Percentiles rank a stretch among this genome's conserved stretches.
Evolutionary conservation across 192 early-diverging fungal species (phyloP).

Genomic region (Mycoemilia scoparia): DNA sequence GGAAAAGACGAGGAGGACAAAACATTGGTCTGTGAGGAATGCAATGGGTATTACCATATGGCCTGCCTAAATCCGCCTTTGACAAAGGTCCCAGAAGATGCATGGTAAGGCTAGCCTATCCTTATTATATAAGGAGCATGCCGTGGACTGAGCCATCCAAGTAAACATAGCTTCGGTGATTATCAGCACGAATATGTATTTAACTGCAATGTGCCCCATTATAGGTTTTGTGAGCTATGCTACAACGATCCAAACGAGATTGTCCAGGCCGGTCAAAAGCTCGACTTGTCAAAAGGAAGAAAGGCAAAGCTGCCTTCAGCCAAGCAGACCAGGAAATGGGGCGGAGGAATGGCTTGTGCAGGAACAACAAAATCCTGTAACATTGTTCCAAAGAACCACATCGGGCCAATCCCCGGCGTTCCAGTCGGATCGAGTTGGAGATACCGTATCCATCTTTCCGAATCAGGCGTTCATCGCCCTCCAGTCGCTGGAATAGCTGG

Average conservation of each 20-base stretch:
- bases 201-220: background rate
- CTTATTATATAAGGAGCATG: slow-evolving; percentile 1
- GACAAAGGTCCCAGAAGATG: slow-evolving; percentile 17
- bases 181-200: no score
- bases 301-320: slow-evolving; percentile 33
- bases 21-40: slow-evolving; percentile 41
- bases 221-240: slow-evolving; percentile 26
- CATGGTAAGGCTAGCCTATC: slow-evolving; percentile 20
- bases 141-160: no score
- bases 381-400: slow-evolving; percentile 23
- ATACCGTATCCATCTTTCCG: slow-evolving; percentile 25
- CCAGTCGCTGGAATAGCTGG: slow-evolving; percentile 46
- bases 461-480: slow-evolving; percentile 41
- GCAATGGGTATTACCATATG: slow-evolving; percentile 34
- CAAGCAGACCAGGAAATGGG: slow-evolving; percentile 32
- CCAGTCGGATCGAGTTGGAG: slow-evolving; percentile 36
- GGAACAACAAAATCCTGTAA: slow-evolving; percentile 20
- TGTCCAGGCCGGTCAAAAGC: slow-evolving; percentile 21
- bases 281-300: slow-evolving; percentile 20
- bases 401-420: slow-evolving; percentile 39
- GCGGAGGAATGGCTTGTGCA: slow-evolving; percentile 35
- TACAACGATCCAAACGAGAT: slow-evolving; percentile 24
- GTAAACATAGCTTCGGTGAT: no score
- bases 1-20: slow-evolving; percentile 33
- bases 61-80: slow-evolving; percentile 26